Conservation (phyloP, 306 rosid species). For the Cucurbita maxima region DNA sequence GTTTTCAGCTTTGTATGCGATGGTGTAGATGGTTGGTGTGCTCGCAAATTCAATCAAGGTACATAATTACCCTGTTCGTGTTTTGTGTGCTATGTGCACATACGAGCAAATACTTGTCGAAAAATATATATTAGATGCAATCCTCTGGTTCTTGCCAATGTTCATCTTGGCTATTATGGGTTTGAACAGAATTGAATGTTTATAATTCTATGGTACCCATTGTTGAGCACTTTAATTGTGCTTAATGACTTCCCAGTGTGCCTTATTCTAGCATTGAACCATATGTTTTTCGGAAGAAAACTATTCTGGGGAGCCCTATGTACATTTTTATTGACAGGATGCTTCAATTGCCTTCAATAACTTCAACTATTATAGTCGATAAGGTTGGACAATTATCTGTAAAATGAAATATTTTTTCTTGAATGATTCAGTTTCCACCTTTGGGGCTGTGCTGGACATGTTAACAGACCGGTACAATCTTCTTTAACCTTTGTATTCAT, state of each 20-base stretch:
- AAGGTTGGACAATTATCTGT: neutral
- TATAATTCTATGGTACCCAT: neutral
- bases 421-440: constrained; percentile 69
- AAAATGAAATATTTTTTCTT: constrained; percentile 1
- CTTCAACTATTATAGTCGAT: neutral
- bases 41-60: constrained; percentile 99
- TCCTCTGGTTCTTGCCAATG: neutral
- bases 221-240: neutral
- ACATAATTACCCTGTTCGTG: constrained; percentile 2
- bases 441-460: constrained; percentile 99
- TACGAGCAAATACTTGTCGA: too few relatives aligned
- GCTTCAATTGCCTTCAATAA: neutral
- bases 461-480: constrained; percentile 66
- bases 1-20: constrained; percentile 84
- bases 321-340: neutral
- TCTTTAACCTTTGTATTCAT: neutral
- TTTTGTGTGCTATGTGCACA: neutral
- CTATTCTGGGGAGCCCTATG: neutral
- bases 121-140: neutral
- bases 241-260: neutral
- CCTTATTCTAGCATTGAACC: neutral
- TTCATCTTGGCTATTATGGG: neutral
- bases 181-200: neutral
- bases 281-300: neutral
- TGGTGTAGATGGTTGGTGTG: constrained; percentile 97